Base-by-base conservation (phyloP, 208 protist genomes). In the Blastocrithidia nonstop region DNA sequence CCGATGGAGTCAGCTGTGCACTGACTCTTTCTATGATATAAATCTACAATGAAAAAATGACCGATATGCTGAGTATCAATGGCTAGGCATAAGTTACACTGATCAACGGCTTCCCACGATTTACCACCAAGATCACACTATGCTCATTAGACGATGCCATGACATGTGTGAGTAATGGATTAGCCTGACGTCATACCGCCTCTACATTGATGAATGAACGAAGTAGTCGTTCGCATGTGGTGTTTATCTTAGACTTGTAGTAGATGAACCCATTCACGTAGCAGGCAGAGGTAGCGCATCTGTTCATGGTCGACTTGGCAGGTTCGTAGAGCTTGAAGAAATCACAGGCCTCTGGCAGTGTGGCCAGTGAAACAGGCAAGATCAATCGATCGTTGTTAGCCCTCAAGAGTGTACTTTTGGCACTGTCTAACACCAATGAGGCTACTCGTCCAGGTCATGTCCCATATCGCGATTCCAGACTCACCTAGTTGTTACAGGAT, bases 281-380 rank as follows among this genome's bases (percentile, higher is more conserved):
- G 19, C 67, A 81, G 50, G 84, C 81, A 6, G 82, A 95, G 26
- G 79, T 93, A 22, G 73, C 83, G 15, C 91, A 96, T 57, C 88
- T 98, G 28, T 90, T 97, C 59, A 78, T 98, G 56, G 92, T 98
- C 6, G 95, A 98, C 61, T 68, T 98, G 11, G 95, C 95, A 6
- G 93, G 88, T 15, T 94, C 83, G 16, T 93, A 98, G 60, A 82
- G 92, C 29, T 23, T 94, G 9, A 96, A 96, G 60, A 82, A 89
- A 56, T 96, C 93, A 16, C 73, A 83, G 62, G 86, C 77, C 16
- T 73, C 54, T 28, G 93, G 93, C 39, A 49, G 64, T 3, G 69
- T 75, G 1, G 70, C 94, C 2, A 74, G 78, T 36, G 93, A 97
- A 57, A 75, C 88, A 9, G 82, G 92, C 13, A 83, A 82, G 45